Conservation (phyloP, 2,329 filamentous ascomycete genomes). For the Capronia coronata region DNA sequence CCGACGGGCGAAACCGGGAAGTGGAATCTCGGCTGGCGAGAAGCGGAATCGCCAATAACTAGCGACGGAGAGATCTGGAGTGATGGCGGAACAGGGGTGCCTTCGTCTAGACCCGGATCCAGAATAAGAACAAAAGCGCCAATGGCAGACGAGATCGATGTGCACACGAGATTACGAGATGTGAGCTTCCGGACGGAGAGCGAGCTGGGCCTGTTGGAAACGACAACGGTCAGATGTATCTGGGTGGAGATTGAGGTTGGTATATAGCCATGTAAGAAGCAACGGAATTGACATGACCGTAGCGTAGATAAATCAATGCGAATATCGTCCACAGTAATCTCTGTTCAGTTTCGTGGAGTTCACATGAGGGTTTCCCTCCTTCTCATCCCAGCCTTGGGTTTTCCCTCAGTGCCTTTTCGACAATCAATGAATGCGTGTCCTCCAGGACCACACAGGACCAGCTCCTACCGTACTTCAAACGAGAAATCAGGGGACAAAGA, state of each 20-base stretch:
- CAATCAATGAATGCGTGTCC: too few species aligned
- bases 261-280: background rate
- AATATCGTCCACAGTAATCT: too few species aligned
- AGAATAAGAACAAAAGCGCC: conserved; percentile 10
- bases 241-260: conserved; percentile 33
- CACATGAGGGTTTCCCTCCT: too few species aligned
- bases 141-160: conserved; percentile 29
- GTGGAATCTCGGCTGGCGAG: conserved; percentile 32
- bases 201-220: conserved; percentile 42
- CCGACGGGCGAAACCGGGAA: conserved; percentile 27
- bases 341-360: too few species aligned
- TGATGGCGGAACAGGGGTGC: background rate
- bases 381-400: too few species aligned
- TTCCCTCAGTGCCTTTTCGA: too few species aligned
- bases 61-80: background rate
- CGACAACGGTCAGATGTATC: conserved; percentile 33
- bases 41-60: conserved; percentile 7
- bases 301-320: too few species aligned
- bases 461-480: too few species aligned
- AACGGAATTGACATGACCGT: too few species aligned
- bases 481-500: conserved; percentile 26
- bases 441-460: too few species aligned
- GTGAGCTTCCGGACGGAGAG: conserved; percentile 40
- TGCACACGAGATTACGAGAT: conserved; percentile 35
- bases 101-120: background rate